Evolutionary conservation across 148 eudicot species (phyloP).

Genomic region (Silene conica): DNA sequence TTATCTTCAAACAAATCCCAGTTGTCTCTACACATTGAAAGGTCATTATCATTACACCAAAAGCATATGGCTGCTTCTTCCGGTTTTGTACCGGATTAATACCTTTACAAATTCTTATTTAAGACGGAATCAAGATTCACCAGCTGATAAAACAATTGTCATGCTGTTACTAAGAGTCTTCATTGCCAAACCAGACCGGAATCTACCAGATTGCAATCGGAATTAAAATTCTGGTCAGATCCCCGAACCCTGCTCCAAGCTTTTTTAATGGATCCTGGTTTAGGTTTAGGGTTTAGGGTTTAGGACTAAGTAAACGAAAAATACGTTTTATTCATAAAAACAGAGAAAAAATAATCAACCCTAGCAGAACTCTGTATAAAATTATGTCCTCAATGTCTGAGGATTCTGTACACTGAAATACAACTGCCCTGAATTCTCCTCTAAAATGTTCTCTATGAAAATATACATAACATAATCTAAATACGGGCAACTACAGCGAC

Average conservation of each 20-base stretch:
- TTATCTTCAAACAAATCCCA: neutral
- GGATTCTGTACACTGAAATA: slow-evolving; percentile 30
- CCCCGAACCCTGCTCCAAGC: too few species aligned
- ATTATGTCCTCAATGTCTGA: slow-evolving; percentile 19
- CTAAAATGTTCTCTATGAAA: slow-evolving; percentile 19
- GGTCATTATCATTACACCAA: neutral
- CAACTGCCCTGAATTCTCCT: slow-evolving; percentile 8
- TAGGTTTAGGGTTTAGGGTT: too few species aligned
- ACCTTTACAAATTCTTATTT: too few species aligned
- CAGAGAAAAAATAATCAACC: neutral
- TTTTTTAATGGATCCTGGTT: too few species aligned
- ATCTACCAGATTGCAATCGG: too few species aligned
- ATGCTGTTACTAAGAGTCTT: too few species aligned
- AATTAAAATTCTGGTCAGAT: too few species aligned
- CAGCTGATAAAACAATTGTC: too few species aligned
- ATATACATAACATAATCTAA: slow-evolving; percentile 20
- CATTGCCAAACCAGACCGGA: too few species aligned
- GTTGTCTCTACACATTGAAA: neutral
- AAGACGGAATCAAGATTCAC: too few species aligned
- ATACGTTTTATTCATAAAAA: neutral
- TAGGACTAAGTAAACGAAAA: too few species aligned
- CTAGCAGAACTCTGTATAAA: slow-evolving; percentile 16
- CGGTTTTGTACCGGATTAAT: neutral
- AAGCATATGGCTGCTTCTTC: neutral
- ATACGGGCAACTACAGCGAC: slow-evolving; percentile 23